Conservation (phyloP, 208 protist species). For the Phytomonas sp. region DNA sequence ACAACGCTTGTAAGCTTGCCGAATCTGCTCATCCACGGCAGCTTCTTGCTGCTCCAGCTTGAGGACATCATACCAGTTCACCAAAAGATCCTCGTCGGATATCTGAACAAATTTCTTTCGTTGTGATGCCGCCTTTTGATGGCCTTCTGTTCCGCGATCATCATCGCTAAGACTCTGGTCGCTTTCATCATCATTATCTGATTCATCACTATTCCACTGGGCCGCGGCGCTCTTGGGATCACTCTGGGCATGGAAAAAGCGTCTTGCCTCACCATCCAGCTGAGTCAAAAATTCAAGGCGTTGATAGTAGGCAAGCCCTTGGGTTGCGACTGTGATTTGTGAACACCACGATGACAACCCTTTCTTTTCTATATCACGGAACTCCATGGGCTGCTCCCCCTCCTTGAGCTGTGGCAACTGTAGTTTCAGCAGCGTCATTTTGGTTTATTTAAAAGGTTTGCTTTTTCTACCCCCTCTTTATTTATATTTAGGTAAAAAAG, state of each 20-base stretch:
- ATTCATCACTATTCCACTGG: conserved; percentile 21
- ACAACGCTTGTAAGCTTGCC: conserved; percentile 83
- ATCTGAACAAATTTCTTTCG: conserved; percentile 73
- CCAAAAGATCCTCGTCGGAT: conserved; percentile 61
- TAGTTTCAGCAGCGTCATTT: not conserved
- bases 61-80: conserved; percentile 86
- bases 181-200: conserved; percentile 17
- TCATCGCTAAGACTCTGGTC: conserved; percentile 21
- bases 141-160: conserved; percentile 15
- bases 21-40: conserved; percentile 66
- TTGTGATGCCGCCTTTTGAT: conserved; percentile 24
- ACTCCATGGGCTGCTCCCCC: not conserved
- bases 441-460: not conserved
- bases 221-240: conserved; percentile 29
- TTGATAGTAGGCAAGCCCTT: conserved; percentile 42
- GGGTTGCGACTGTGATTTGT: conserved; percentile 6
- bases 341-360: not conserved
- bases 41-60: conserved; percentile 48
- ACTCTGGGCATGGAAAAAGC: conserved; percentile 27
- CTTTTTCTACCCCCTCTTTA: not conserved
- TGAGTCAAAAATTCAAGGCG: conserved; percentile 26
- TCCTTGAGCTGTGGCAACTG: not conserved
- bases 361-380: not conserved
- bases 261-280: conserved; percentile 34
- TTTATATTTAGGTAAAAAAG: not conserved